Percentiles rank a stretch among this genome's conserved stretches.
These are phyloP conservation scores for Suillus spraguei DNA, from an alignment of 768 basidiomycete genomes.

Conservation along the genomic window DNA sequence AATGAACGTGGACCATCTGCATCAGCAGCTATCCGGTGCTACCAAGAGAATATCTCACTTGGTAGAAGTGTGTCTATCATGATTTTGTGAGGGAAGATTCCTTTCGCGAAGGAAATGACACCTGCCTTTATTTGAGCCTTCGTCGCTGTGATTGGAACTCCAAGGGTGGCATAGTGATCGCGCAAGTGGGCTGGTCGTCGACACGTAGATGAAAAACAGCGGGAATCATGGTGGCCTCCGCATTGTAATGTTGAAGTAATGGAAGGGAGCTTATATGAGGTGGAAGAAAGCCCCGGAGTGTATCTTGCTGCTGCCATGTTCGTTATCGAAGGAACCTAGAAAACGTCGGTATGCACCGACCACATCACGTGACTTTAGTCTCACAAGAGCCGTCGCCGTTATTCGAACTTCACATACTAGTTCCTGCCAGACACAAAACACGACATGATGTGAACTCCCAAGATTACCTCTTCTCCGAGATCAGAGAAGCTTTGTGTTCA, in stretches of 20 bases:
- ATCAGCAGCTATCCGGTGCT: neutral
- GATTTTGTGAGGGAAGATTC: conserved; percentile 6
- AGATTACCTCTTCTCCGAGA: too few species aligned
- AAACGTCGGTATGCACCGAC: neutral
- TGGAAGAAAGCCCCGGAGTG: conserved; percentile 3
- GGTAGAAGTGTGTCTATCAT: conserved; percentile 32
- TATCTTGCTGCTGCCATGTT: conserved; percentile 1
- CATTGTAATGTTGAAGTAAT: neutral
- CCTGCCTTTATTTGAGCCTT: conserved; percentile 36
- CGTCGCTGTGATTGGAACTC: conserved; percentile 30
- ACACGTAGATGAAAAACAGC: conserved; percentile 26
- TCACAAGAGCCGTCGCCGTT: too few species aligned
- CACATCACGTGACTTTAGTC: neutral
- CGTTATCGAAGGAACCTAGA: neutral
- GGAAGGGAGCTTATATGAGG: conserved; percentile 3
- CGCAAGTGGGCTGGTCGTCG: conserved; percentile 15
- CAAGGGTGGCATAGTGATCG: conserved; percentile 33
- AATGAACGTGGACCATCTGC: neutral
- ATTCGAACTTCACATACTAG: too few species aligned
- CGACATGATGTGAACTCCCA: too few species aligned
- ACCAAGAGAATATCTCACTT: conserved; percentile 19
- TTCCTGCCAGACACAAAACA: too few species aligned
- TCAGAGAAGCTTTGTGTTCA: too few species aligned
- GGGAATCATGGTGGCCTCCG: neutral
- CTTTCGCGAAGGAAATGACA: neutral